Evolutionary conservation across 2,329 filamentous ascomycete species (phyloP), one percentile per base, ranked within the genome.

Genomic region (Alternaria triticimaculans): DNA sequence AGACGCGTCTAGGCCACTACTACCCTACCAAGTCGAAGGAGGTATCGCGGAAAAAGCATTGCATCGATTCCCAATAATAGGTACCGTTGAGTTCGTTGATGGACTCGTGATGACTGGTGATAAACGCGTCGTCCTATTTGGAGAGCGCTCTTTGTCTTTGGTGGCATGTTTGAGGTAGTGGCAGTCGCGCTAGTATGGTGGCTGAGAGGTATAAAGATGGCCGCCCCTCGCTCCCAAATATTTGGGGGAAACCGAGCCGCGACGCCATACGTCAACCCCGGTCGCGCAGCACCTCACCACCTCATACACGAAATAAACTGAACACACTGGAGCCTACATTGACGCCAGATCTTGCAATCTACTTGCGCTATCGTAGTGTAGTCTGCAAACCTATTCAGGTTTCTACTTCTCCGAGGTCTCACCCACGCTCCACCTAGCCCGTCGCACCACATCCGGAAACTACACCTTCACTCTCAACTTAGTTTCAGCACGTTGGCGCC

Each of bases 211-310:
- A 63, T 63, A 63, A 63, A 63, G 49, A 21, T 37, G 12, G 56
- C 44, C 58, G 56, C 60, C 60, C 60, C 60, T 63, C 60, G 60
- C 60, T 63, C 54, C 53, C 44, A 46, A 62, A 62, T 62, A 51
- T 62, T 57, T 51, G 53, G 53, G 59, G 60, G 23, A 60, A 60
- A 60, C 60, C 56, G 60, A 68, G 67, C 67, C 63, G 60, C 65
- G 65, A 58, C 60, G 60, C 59, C 60, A 60, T 62, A 66, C 65
- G 63, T 66, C 67, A 68, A 66, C 59, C 60, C 60, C 56, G 46
- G 65, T 64, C 65, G 55, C 58, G 18, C 15, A 30, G 58, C 45
- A n/a, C 33, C 43, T 54, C 51, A 55, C 50, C 56, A 49, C 33
- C 55, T 7, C 48, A 62, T 10, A 18, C 37, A 18, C 15, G 37